Percentiles rank a stretch among this genome's conserved stretches.
Evolutionary conservation across 2,329 filamentous ascomycete genomes (phyloP).

Genomic region (Lachnellula willkommii): DNA sequence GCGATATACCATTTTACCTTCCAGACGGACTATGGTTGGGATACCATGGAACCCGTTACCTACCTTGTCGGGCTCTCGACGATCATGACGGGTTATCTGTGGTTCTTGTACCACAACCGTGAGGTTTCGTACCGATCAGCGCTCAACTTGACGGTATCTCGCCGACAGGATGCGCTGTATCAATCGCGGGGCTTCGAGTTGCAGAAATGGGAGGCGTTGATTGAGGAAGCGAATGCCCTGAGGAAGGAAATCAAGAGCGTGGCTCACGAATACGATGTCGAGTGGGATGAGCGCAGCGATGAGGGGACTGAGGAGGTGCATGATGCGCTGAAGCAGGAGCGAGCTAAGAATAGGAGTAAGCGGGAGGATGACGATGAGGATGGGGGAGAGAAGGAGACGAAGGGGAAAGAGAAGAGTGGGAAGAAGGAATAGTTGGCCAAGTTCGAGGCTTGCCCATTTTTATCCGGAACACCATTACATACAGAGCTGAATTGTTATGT

Average conservation of each 20-base stretch:
- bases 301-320: slow-evolving; percentile 63
- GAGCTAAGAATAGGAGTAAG: slow-evolving; percentile 33
- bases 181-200: slow-evolving; percentile 69
- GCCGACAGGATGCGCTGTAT: slow-evolving; percentile 73
- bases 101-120: slow-evolving; percentile 89
- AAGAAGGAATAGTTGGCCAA: background rate
- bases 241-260: slow-evolving; percentile 74
- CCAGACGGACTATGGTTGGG: slow-evolving; percentile 77
- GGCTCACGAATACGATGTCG: slow-evolving; percentile 82
- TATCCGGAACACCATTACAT: too few relatives aligned
- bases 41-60: slow-evolving; percentile 84
- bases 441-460: too few relatives aligned
- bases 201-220: slow-evolving; percentile 68
- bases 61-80: slow-evolving; percentile 83
- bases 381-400: slow-evolving; percentile 11
- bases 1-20: slow-evolving; percentile 69
- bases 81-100: slow-evolving; percentile 84
- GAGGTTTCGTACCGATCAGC: slow-evolving; percentile 84
- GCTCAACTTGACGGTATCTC: slow-evolving; percentile 78
- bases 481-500: too few relatives aligned
- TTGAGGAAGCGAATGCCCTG: slow-evolving; percentile 74
- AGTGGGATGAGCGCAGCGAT: slow-evolving; percentile 76
- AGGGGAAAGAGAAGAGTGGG: slow-evolving; percentile 8
- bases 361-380: slow-evolving; percentile 35
- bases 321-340: slow-evolving; percentile 51